Conservation (phyloP, 805 yeast genomes). For the Sugiyamaella marilandica region DNA sequence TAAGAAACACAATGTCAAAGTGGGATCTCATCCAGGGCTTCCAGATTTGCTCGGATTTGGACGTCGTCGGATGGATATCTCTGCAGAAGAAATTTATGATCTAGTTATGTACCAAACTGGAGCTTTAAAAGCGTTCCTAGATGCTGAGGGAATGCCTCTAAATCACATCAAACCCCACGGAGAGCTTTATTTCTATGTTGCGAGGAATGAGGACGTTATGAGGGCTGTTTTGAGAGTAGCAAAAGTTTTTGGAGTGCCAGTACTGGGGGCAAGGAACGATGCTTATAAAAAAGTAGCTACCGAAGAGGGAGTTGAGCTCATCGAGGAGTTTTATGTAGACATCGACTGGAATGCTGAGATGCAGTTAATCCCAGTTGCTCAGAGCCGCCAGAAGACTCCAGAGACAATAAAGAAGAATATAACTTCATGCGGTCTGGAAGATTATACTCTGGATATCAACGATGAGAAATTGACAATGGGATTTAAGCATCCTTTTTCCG, state of each 20-base stretch:
- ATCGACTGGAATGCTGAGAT: conserved; percentile 6
- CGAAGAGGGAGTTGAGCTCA: conserved; percentile 5
- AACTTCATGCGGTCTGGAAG: background rate
- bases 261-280: conserved; percentile 5
- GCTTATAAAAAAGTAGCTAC: conserved; percentile 1
- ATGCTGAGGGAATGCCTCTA: conserved; percentile 4
- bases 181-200: conserved; percentile 5
- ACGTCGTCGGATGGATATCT: conserved; percentile 4
- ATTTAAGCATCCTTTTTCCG: background rate
- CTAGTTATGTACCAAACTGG: conserved; percentile 4
- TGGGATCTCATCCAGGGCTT: conserved; percentile 5
- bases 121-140: conserved; percentile 3
- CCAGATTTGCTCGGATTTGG: conserved; percentile 6
- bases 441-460: background rate
- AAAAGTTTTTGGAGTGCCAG: conserved; percentile 5
- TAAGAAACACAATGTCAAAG: conserved; percentile 3
- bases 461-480: conserved; percentile 1
- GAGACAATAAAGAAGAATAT: background rate
- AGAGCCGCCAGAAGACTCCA: conserved; percentile 1
- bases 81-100: conserved; percentile 4
- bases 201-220: conserved; percentile 4
- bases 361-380: conserved; percentile 2
- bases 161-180: conserved; percentile 5
- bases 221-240: conserved; percentile 3
- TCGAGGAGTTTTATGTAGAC: conserved; percentile 5